Evolutionary conservation across 2,329 filamentous ascomycete genomes (phyloP).

Genomic region (Ceratocystis huliohia): DNA sequence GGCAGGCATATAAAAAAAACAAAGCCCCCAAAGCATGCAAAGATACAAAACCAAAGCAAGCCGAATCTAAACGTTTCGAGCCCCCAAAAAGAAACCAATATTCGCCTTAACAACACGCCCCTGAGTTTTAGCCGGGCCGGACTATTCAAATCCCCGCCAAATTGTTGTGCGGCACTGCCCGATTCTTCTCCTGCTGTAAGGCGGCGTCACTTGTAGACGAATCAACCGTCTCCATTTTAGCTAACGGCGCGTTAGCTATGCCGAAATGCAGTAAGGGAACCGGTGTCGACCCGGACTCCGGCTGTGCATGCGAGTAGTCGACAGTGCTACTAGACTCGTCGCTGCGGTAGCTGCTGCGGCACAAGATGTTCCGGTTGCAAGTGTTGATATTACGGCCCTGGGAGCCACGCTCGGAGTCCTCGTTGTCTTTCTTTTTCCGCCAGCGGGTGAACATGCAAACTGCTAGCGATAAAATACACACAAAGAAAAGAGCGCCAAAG

Average conservation of each 20-base stretch:
- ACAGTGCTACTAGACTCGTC: background rate
- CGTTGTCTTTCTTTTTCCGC: conserved; percentile 17
- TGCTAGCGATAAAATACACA: conserved; percentile 14
- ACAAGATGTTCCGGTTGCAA: conserved; percentile 5
- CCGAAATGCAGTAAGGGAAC: conserved; percentile 4
- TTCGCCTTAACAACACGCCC: background rate
- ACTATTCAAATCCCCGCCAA: background rate
- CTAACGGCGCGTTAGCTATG: background rate
- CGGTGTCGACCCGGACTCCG: conserved; percentile 4
- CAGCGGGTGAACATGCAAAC: conserved; percentile 19
- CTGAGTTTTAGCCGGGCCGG: background rate
- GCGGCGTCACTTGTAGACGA: conserved; percentile 4
- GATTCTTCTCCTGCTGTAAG: background rate
- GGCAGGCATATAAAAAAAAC: conserved; percentile 1
- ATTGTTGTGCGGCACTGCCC: background rate
- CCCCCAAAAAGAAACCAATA: background rate
- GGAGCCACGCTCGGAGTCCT: background rate
- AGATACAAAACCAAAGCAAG: background rate
- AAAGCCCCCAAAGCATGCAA: background rate
- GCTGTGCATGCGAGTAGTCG: background rate
- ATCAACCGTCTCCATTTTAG: conserved; percentile 7
- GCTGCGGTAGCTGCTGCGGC: conserved; percentile 4
- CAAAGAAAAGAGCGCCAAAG: conserved; percentile 18
- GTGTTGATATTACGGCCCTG: background rate
- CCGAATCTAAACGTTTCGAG: background rate